phyloP scores from a whole-genome alignment of 352 stramenopile species.

The Blastocystis sp. region DNA sequence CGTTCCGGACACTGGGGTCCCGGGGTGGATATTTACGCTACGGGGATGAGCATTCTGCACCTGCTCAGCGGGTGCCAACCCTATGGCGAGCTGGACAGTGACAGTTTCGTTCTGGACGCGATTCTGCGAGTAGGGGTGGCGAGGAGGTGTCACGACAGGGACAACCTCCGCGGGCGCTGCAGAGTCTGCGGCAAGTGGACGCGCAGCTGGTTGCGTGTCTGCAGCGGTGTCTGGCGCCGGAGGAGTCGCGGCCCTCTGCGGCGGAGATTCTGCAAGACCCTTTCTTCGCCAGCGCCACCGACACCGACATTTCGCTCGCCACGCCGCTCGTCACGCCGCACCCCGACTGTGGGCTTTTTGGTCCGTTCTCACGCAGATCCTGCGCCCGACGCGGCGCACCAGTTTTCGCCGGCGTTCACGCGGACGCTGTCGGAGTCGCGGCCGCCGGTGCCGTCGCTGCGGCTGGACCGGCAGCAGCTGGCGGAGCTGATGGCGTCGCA shows the following conservation, averaged over 20 bases:
- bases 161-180: not conserved
- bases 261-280: not conserved
- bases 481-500: no score
- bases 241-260: not conserved
- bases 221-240: not conserved
- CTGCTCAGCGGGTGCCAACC: constrained; percentile 32
- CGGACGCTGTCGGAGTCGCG: not conserved
- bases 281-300: not conserved
- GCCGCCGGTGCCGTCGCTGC: not conserved
- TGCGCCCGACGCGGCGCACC: not conserved
- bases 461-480: not conserved
- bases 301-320: not conserved
- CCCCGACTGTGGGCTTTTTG: not conserved
- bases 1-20: not conserved
- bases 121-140: not conserved
- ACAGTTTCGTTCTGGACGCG: not conserved
- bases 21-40: constrained; percentile 42
- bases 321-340: not conserved
- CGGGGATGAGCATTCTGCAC: constrained; percentile 25
- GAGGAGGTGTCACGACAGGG: not conserved
- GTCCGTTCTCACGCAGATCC: not conserved
- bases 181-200: not conserved
- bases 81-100: constrained; percentile 32
- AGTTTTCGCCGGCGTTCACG: not conserved
- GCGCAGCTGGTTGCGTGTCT: not conserved